Conservation (phyloP, 2,329 filamentous ascomycete genomes). For the Cadophora malorum region DNA sequence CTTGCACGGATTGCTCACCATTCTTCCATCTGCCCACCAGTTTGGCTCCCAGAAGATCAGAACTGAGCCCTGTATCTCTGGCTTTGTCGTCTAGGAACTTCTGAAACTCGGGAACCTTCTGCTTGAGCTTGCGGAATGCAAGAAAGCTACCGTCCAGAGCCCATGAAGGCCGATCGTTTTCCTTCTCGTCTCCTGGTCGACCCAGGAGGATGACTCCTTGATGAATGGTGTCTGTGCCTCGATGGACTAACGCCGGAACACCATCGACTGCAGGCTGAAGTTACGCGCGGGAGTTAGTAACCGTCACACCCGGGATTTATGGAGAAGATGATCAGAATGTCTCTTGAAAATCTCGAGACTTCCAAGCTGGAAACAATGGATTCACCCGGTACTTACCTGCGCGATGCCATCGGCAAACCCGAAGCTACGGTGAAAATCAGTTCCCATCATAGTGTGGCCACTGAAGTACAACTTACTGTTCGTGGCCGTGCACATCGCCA, state of each 20-base stretch:
- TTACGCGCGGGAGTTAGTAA: too few species aligned
- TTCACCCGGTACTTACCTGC: too few species aligned
- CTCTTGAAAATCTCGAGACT: too few species aligned
- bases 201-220: slow-evolving; percentile 49
- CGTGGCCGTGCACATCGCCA: slow-evolving; percentile 46
- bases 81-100: slow-evolving; percentile 45
- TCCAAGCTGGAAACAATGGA: too few species aligned
- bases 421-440: slow-evolving; percentile 44
- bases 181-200: slow-evolving; percentile 45
- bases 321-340: too few species aligned
- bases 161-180: slow-evolving; percentile 46
- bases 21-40: slow-evolving; percentile 53
- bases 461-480: slow-evolving; percentile 50
- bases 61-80: slow-evolving; percentile 42
- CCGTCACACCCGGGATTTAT: too few species aligned
- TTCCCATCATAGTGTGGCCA: too few species aligned
- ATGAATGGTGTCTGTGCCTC: slow-evolving; percentile 42
- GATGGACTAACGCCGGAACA: slow-evolving; percentile 43
- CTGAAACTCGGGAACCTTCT: slow-evolving; percentile 54
- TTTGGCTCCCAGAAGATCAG: slow-evolving; percentile 50
- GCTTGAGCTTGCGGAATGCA: slow-evolving; percentile 52
- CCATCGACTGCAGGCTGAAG: slow-evolving; percentile 49
- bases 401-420: slow-evolving; percentile 52
- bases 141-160: slow-evolving; percentile 53
- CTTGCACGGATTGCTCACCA: slow-evolving; percentile 15